A percentile compares a stretch with the other conserved stretches of the same genome.
Evolutionary conservation across 192 early-diverging fungal genomes (phyloP).

Genomic region (Entomortierella beljakovae): DNA sequence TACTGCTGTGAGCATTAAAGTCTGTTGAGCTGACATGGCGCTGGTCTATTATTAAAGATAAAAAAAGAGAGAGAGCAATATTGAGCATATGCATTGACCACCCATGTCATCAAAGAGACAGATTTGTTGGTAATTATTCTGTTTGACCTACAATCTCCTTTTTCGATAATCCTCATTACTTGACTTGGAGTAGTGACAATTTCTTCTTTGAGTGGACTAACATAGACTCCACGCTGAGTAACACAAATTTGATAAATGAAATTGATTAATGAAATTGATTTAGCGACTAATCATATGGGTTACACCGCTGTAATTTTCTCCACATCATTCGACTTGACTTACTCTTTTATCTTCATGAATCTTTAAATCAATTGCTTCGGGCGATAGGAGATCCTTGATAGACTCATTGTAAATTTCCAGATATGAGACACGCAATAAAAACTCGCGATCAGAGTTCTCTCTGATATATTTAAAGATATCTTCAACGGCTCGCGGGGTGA

Average conservation of each 20-base stretch:
- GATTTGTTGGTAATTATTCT: background rate
- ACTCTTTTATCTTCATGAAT: constrained; percentile 83
- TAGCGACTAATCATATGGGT: constrained; percentile 1
- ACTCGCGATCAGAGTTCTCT: constrained; percentile 79
- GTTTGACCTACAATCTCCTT: constrained; percentile 72
- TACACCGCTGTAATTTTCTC: background rate
- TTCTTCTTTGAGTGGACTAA: constrained; percentile 78
- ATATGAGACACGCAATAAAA: constrained; percentile 94
- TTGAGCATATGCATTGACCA: background rate
- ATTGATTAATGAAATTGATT: background rate
- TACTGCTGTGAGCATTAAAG: constrained; percentile 90
- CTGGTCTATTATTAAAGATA: constrained; percentile 58
- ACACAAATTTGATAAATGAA: background rate
- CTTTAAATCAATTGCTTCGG: constrained; percentile 83
- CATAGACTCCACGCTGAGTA: constrained; percentile 75
- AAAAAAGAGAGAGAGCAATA: background rate
- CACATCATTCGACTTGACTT: constrained; percentile 11
- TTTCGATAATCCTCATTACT: constrained; percentile 79
- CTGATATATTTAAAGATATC: constrained; percentile 83
- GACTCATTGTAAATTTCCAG: constrained; percentile 98
- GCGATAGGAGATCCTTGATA: constrained; percentile 90
- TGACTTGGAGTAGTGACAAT: constrained; percentile 76
- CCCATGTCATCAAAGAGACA: background rate
- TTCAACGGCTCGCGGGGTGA: constrained; percentile 81
- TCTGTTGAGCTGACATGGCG: constrained; percentile 92